A percentile compares a stretch with the other conserved stretches of the same genome.
phyloP scores from a whole-genome alignment of 2,329 filamentous ascomycete species.

The Gremmenia infestans region DNA sequence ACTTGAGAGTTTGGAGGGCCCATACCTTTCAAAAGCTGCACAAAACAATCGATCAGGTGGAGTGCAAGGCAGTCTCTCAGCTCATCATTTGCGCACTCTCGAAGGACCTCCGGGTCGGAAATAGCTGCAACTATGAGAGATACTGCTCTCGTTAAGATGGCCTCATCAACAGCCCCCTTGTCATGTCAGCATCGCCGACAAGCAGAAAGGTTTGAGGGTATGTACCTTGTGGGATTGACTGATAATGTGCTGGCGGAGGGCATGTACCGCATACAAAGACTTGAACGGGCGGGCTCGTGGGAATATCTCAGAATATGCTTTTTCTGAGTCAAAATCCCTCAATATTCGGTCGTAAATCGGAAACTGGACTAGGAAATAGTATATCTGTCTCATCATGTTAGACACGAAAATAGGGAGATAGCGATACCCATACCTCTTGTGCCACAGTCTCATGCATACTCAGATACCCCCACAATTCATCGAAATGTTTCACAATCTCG shows the following conservation, averaged over 20 bases:
- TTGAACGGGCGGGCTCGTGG: slow-evolving; percentile 66
- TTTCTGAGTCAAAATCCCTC: slow-evolving; percentile 50
- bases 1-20: not conserved
- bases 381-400: slow-evolving; percentile 47
- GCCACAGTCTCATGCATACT: slow-evolving; percentile 66
- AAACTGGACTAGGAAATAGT: slow-evolving; percentile 64
- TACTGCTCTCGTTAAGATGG: slow-evolving; percentile 41
- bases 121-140: slow-evolving; percentile 56
- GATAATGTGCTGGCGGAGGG: slow-evolving; percentile 56
- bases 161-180: slow-evolving; percentile 28
- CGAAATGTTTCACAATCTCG: slow-evolving; percentile 76
- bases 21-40: slow-evolving; percentile 50
- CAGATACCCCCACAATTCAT: slow-evolving; percentile 77
- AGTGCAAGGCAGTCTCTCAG: slow-evolving; percentile 46
- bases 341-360: slow-evolving; percentile 62
- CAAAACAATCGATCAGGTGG: slow-evolving; percentile 52
- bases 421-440: slow-evolving; percentile 49
- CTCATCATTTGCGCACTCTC: slow-evolving; percentile 38
- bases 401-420: not conserved
- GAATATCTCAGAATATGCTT: slow-evolving; percentile 58
- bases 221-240: slow-evolving; percentile 25
- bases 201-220: slow-evolving; percentile 31
- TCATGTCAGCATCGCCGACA: slow-evolving; percentile 24
- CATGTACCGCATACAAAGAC: slow-evolving; percentile 66
- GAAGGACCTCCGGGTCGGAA: slow-evolving; percentile 50